phyloP scores from a whole-genome alignment of 2,329 filamentous ascomycete genomes.

The Eutypa lata region DNA sequence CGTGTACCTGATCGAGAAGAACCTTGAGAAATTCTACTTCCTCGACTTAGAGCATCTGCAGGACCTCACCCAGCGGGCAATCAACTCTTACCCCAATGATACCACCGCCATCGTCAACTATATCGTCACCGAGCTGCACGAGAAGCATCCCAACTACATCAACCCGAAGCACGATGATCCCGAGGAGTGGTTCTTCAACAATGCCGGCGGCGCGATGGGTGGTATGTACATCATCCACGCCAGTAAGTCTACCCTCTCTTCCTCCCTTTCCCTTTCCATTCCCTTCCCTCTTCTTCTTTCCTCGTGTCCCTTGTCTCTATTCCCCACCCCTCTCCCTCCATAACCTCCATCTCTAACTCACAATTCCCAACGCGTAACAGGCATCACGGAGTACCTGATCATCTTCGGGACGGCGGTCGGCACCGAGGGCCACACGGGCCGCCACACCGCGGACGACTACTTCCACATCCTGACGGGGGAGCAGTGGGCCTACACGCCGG shows the following conservation, averaged over 20 bases:
- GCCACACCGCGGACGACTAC: constrained; percentile 91
- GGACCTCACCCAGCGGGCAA: constrained; percentile 62
- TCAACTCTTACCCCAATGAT: constrained; percentile 70
- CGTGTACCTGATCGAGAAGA: constrained; percentile 55
- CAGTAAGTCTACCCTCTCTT: constrained; percentile 64
- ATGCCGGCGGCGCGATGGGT: constrained; percentile 87
- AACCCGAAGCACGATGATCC: constrained; percentile 47
- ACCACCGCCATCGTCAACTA: constrained; percentile 65
- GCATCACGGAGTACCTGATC: constrained; percentile 85
- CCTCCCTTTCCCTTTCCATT: too few relatives aligned
- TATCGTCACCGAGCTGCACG: constrained; percentile 66
- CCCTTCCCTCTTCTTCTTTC: too few relatives aligned
- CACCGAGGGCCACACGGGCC: constrained; percentile 83
- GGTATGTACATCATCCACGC: constrained; percentile 89
- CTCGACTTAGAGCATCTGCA: constrained; percentile 69
- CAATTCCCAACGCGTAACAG: constrained; percentile 28
- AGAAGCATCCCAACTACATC: constrained; percentile 51
- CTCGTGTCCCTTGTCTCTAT: too few relatives aligned
- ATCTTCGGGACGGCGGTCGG: constrained; percentile 81
- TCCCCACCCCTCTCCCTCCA: too few relatives aligned
- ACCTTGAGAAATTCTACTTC: constrained; percentile 68
- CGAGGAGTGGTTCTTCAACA: constrained; percentile 90
- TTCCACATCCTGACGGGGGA: constrained; percentile 84
- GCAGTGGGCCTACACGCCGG: constrained; percentile 71
- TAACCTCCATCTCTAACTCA: background rate